Evolutionary conservation across 129 eudicot species (phyloP).

Genomic region (Cynara cardunculus): DNA sequence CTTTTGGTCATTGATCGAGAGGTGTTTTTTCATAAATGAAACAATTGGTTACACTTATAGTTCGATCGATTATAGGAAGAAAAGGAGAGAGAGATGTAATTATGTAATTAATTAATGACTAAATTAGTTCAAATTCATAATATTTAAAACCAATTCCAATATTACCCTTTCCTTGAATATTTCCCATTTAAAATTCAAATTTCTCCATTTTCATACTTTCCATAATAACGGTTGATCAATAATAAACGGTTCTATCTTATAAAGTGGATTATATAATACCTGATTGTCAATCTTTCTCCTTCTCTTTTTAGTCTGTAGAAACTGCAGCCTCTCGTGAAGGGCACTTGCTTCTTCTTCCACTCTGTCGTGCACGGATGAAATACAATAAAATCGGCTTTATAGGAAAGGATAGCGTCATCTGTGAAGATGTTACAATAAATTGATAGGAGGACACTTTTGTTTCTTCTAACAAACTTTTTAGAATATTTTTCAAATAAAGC

Average conservation of each 20-base stretch:
- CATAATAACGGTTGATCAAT: not conserved
- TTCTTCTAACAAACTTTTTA: not conserved
- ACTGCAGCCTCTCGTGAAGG: conserved; percentile 88
- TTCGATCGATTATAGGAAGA: no score
- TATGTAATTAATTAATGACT: no score
- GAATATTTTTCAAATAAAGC: not conserved
- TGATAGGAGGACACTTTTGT: not conserved
- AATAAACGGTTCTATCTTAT: not conserved
- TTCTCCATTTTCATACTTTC: no score
- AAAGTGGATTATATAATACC: conserved; percentile 24
- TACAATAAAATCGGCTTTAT: not conserved
- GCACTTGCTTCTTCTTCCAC: conserved; percentile 81
- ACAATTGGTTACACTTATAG: no score
- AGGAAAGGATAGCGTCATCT: not conserved
- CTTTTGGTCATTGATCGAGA: no score
- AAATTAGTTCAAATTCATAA: no score
- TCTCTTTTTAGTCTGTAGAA: conserved; percentile 45
- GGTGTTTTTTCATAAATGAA: no score
- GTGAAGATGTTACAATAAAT: no score
- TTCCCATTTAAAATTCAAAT: no score
- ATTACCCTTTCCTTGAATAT: no score
- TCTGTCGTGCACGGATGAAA: conserved; percentile 29
- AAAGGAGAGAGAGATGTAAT: no score
- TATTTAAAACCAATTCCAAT: no score
- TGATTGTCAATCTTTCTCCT: conserved; percentile 54